Conservation (phyloP, 352 stramenopile genomes). For the Phytophthora foliorum region DNA sequence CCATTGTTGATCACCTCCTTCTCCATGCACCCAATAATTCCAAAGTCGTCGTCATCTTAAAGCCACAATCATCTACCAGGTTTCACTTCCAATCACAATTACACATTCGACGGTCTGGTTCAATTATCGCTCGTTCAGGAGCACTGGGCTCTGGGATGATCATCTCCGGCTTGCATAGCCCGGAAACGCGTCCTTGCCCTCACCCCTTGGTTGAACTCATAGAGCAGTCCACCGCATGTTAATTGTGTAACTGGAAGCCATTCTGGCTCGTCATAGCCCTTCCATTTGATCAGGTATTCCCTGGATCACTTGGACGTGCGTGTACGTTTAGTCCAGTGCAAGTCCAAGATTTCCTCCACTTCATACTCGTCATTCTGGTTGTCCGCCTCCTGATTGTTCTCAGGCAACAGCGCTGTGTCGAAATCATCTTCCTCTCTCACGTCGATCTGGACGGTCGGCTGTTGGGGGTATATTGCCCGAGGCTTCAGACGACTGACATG, state of each 20-base stretch:
- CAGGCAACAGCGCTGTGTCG: background rate
- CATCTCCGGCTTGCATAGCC: background rate
- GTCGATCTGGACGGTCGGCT: background rate
- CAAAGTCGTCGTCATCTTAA: no score
- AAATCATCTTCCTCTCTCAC: background rate
- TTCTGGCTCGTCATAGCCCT: background rate
- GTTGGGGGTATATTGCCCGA: background rate
- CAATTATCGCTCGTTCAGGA: no score
- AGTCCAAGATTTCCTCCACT: background rate
- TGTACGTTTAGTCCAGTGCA: background rate
- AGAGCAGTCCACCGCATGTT: background rate
- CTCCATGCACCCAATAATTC: no score
- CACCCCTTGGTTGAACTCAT: constrained; percentile 1
- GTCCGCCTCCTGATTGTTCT: background rate
- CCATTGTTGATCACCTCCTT: no score
- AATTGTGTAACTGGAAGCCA: background rate
- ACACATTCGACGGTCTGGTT: no score
- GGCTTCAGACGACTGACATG: no score
- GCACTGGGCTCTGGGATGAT: background rate
- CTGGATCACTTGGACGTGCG: background rate
- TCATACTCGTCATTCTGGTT: background rate
- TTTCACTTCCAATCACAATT: no score
- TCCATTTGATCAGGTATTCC: constrained; percentile 1
- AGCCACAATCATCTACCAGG: no score
- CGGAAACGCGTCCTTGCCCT: background rate